Percentiles rank a stretch among this genome's conserved stretches.
Conservation (phyloP, 179 eudicot genomes). For the Beta corolliflora region DNA sequence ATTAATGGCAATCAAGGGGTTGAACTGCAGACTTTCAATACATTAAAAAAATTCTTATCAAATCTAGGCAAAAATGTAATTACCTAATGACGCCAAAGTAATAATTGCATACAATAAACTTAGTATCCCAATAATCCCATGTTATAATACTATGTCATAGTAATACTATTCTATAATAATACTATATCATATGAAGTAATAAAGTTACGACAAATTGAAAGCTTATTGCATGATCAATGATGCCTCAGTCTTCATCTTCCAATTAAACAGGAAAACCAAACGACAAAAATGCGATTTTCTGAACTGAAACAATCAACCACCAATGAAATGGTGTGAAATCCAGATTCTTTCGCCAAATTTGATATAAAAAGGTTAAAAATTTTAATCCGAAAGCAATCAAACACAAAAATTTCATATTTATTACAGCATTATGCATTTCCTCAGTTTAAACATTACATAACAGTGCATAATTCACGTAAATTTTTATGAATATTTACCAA, state of each 20-base stretch:
- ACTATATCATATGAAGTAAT: not conserved
- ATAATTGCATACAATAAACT: too few relatives aligned
- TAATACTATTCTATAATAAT: too few relatives aligned
- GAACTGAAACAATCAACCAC: not conserved
- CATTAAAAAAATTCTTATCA: too few relatives aligned
- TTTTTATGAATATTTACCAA: not conserved
- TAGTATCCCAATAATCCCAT: too few relatives aligned
- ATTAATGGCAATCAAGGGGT: too few relatives aligned
- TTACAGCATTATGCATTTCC: not conserved
- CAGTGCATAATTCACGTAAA: constrained; percentile 4
- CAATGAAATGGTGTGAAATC: not conserved
- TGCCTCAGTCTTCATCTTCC: not conserved
- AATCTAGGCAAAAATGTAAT: too few relatives aligned
- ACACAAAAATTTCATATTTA: constrained; percentile 8
- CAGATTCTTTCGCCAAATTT: not conserved
- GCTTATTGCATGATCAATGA: not conserved
- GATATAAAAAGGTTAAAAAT: not conserved
- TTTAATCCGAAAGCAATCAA: not conserved
- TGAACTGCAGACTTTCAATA: not conserved
- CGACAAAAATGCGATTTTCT: not conserved
- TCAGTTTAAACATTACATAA: not conserved
- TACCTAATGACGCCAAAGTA: too few relatives aligned
- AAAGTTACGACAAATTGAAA: not conserved
- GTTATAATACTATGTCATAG: too few relatives aligned
- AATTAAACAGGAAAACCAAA: not conserved